Base-by-base conservation (phyloP, 2,329 filamentous ascomycete species). In the Biscogniauxia mediterranea region DNA sequence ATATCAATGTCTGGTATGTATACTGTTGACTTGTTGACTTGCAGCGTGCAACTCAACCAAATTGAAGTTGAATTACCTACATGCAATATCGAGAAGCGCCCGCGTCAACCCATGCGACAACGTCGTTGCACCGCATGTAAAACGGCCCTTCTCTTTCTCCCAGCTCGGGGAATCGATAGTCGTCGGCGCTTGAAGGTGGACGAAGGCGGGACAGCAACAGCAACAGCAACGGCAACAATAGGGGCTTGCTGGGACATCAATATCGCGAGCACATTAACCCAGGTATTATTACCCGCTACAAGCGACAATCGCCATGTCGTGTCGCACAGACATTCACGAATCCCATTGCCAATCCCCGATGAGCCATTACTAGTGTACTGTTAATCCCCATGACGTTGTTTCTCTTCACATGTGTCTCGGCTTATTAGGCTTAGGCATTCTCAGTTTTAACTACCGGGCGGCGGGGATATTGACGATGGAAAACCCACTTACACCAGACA, bases 251-350 rank as follows among this genome's bases (percentile, higher is more conserved):
- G 28, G 28, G 28, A 32, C 28, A 32, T 28, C 5, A 4, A 42
- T 46, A 46, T 46, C 38, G 17, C 57, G 58, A 61, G 61, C 55
- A 54, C n/a, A n/a, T n/a, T n/a, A n/a, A n/a, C n/a, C n/a, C n/a
- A n/a, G n/a, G 26, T 50, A 59, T 66, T 60, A 42, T 64, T 62
- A 64, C 50, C 63, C 65, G 63, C 63, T 56, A 26, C 60, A 66
- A 62, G 65, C 65, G 65, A 65, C 28, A 58, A 50, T 57, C 57
- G 52, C 59, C 55, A 58, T 60, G 20, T 56, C 62, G 54, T 26
- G 49, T 42, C 20, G 6, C 20, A 25, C 25, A 56, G 52, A 58
- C 55, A 61, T 17, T 46, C 38, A 9, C 15, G 28, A 32, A 32
- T 32, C 28, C 28, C 28, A 32, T 32, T 32, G 28, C 28, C 3